A percentile compares a stretch with the other conserved stretches of the same genome.
These are phyloP conservation scores for Coprinopsis strossmayeri DNA, from an alignment of 768 basidiomycete genomes.

Conservation along the genomic window DNA sequence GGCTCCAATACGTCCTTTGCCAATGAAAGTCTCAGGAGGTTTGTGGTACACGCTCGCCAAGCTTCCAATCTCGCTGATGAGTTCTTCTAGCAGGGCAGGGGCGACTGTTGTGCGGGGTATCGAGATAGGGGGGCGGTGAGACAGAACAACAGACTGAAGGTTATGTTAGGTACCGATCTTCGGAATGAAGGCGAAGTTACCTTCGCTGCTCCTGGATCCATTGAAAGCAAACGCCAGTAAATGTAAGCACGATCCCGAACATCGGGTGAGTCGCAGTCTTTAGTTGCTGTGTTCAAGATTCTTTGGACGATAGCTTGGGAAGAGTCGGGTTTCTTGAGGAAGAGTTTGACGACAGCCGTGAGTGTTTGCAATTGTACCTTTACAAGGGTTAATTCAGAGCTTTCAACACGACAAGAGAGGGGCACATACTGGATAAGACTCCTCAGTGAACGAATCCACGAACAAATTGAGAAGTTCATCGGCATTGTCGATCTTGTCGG, in stretches of 20 bases:
- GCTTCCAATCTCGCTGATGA: conserved; percentile 82
- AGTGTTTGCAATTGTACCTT: conserved; percentile 76
- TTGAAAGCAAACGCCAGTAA: conserved; percentile 93
- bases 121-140: conserved; percentile 88
- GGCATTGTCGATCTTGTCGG: conserved; percentile 95
- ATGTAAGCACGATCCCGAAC: conserved; percentile 97
- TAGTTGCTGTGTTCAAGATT: conserved; percentile 92
- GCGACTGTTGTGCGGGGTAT: conserved; percentile 89
- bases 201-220: conserved; percentile 94
- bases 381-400: not conserved
- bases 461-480: conserved; percentile 87
- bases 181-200: conserved; percentile 31
- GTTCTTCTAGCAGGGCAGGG: conserved; percentile 81
- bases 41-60: conserved; percentile 97
- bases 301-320: conserved; percentile 89
- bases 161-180: not conserved
- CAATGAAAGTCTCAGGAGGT: conserved; percentile 92
- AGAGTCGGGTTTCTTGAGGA: conserved; percentile 89
- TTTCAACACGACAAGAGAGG: not conserved
- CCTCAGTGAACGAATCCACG: conserved; percentile 89
- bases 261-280: conserved; percentile 95
- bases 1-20: conserved; percentile 81
- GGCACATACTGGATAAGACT: conserved; percentile 73
- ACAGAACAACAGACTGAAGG: conserved; percentile 72
- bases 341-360: conserved; percentile 95